Base-by-base conservation (phyloP, 495 filamentous ascomycete species). In the Bombardia bombarda region DNA sequence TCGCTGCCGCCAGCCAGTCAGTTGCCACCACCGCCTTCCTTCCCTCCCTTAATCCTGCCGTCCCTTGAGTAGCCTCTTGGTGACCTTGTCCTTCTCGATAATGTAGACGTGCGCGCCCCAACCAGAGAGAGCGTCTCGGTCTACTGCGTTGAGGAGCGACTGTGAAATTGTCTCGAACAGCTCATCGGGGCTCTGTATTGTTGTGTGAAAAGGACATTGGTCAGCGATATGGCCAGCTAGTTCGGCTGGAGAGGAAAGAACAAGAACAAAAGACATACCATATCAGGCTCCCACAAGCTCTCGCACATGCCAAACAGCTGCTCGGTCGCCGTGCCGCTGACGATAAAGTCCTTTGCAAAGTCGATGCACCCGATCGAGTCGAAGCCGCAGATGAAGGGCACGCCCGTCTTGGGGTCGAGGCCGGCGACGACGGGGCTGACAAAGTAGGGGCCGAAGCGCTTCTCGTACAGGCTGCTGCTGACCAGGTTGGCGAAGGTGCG, bases 341-440 rank as follows among this genome's bases (percentile, higher is more conserved):
- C 93, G 65, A 98, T 97, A 67, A 98, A 98, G 67, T 98, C 92
- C 73, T 95, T 95, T 42, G 92, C 92, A 59, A 95, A 95, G 65
- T 98, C 90, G 63, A 97, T 97, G 72, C 92, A 98, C 57, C 92
- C 92, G 65, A 98, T 97, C 66, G 86, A 92, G 73, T 98, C 92
- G 67, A 98, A 98, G 20, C 93, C 92, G 67, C 93, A 97, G 61
- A 98, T 94, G 65, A 98, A 98, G 17, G 92, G 92, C 70, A 87
- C 78, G 54, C 86, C 86, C 34, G 82, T 87, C 63, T 87, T 95
- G 57, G 83, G 83, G 52, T 97, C 90, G 58, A 98, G 79, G 40
- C 92, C 92, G 35, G 90, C 92, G 53, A 98, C 78, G 43, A 97
- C 93, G 36, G 92, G 92, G 42, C 79, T 84, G 47, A 98, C 86